A percentile compares a stretch with the other conserved stretches of the same genome.
phyloP scores from a whole-genome alignment of 805 yeast genomes.

The Yarrowia sp. region DNA sequence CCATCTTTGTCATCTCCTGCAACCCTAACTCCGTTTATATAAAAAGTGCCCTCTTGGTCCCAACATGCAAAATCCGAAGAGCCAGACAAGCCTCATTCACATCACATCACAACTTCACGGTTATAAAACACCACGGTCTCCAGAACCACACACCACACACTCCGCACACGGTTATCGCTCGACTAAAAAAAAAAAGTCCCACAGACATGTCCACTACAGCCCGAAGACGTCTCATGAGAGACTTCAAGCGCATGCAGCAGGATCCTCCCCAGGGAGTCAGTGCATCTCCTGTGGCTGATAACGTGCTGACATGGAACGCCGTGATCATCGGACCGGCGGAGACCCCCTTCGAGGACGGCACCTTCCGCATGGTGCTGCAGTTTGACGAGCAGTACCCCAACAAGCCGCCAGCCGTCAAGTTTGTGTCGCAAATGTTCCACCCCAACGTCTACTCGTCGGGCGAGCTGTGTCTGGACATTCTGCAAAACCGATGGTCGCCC shows the following conservation, averaged over 20 bases:
- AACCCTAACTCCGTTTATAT: slow-evolving; percentile 18
- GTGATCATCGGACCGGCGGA: slow-evolving; percentile 97
- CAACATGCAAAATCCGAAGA: slow-evolving; percentile 4
- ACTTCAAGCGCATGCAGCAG: slow-evolving; percentile 95
- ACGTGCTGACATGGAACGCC: slow-evolving; percentile 97
- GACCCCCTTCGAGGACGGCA: slow-evolving; percentile 98
- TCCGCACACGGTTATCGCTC: neutral
- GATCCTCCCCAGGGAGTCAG: slow-evolving; percentile 98
- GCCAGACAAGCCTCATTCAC: neutral
- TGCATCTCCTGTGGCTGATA: slow-evolving; percentile 95
- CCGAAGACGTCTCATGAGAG: slow-evolving; percentile 98
- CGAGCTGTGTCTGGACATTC: slow-evolving; percentile 89
- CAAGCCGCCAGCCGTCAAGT: slow-evolving; percentile 91
- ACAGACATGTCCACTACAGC: slow-evolving; percentile 90
- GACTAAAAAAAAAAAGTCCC: slow-evolving; percentile 11
- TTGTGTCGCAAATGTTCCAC: slow-evolving; percentile 92
- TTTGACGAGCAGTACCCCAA: slow-evolving; percentile 98
- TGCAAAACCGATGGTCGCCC: slow-evolving; percentile 98
- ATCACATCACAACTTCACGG: slow-evolving; percentile 1
- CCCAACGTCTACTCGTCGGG: slow-evolving; percentile 97
- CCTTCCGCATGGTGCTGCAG: slow-evolving; percentile 78
- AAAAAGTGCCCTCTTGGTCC: neutral
- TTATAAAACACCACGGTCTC: neutral
- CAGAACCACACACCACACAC: neutral
- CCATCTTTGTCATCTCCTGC: neutral